Percentiles rank a stretch among this genome's conserved stretches.
Evolutionary conservation across 2,329 filamentous ascomycete species (phyloP).

Genomic region (Penicillium sp.): DNA sequence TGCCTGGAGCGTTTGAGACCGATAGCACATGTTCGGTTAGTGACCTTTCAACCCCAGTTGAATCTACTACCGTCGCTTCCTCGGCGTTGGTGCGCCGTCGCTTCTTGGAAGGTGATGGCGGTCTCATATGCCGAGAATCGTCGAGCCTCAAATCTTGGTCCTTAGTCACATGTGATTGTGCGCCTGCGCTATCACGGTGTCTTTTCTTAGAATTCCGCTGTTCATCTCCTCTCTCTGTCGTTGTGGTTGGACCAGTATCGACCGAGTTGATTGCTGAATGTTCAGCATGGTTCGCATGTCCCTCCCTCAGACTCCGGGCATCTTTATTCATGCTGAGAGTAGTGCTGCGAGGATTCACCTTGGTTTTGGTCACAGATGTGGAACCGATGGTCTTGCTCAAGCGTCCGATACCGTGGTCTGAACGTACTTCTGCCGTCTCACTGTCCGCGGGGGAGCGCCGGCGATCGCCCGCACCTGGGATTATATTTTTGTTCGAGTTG

Average conservation of each 20-base stretch:
- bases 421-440: background rate
- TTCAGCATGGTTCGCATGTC: background rate
- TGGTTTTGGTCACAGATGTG: background rate
- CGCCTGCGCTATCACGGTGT: constrained; percentile 7
- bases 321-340: background rate
- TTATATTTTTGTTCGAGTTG: background rate
- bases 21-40: background rate
- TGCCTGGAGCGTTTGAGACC: background rate
- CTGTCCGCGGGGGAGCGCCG: background rate
- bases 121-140: background rate
- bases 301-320: background rate
- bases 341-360: background rate
- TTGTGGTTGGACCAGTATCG: background rate
- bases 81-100: constrained; percentile 11
- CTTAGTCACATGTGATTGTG: background rate
- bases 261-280: background rate
- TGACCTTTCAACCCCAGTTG: background rate
- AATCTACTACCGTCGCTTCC: background rate
- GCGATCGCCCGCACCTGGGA: background rate
- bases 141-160: background rate
- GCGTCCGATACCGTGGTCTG: background rate
- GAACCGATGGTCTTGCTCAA: background rate
- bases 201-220: constrained; percentile 13
- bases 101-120: constrained; percentile 12
- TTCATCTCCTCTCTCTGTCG: background rate